Evolutionary conservation across 371 early-diverging fungal species (phyloP), one percentile per base, ranked within the genome.

Genomic region (Syncephalis plumigaleata): DNA sequence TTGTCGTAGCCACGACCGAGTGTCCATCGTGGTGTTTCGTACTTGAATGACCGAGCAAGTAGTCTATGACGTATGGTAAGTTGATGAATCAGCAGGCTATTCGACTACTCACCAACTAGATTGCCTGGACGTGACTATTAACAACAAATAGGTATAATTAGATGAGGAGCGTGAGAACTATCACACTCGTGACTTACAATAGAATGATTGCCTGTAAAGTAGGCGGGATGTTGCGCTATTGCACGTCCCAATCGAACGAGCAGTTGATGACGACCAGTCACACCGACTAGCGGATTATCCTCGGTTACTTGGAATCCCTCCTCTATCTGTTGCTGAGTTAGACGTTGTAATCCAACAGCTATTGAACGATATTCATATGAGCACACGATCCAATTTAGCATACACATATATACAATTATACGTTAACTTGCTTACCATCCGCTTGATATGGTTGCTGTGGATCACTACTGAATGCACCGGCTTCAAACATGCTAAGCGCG

Each of bases 401-500:
- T 24, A 3, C 11, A n/a, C n/a, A n/a, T n/a, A n/a, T n/a, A n/a
- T n/a, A 44, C 23, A 48, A 15, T 22, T 25, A 52, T 9, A 15
- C 39, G 21, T 21, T n/a, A 36, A 38, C 47, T 50, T 46, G 31
- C 51, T 55, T 66, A 68, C 83, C 75, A 63, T 91, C 89, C 11
- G 77, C 87, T 42, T 75, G 82, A 52, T 73, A 73, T 27, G 69
- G 67, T 2, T 73, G 69, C 39, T 51, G 44, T 2, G 66, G 48
- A 9, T 64, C 53, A 21, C 70, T 67, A 1, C 88, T 89, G 48
- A 91, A 87, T 23, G 69, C 68, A 5, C 92, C 94, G 4, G 57
- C 52, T 43, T 72, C 55, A 58, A 91, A 93, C 91, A 90, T 88
- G 53, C 83, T 76, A 47, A 83, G 65, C 0, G 86, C 78, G 0